Percentiles rank a stretch among this genome's conserved stretches.
These are phyloP conservation scores for Cymbopogon flexuosus DNA, from an alignment of 202 grass and related monocot species.

Conservation along the genomic window DNA sequence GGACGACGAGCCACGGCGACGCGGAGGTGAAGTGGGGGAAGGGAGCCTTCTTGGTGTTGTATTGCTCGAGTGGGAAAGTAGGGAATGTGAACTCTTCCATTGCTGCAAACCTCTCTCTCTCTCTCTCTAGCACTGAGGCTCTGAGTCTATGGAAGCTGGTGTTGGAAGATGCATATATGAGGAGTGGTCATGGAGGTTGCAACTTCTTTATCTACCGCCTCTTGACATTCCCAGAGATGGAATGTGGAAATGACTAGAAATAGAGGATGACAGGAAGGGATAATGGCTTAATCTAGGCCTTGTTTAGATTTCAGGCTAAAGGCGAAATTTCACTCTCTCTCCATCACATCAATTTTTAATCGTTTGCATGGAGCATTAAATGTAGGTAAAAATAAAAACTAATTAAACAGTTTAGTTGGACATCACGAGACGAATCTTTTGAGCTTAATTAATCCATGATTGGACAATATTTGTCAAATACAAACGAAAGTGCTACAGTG, in stretches of 20 bases:
- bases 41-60: slow-evolving; percentile 33
- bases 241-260: neutral
- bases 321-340: too few species aligned
- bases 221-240: slow-evolving; percentile 19
- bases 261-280: neutral
- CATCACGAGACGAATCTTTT: too few species aligned
- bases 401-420: too few species aligned
- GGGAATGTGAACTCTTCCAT: slow-evolving; percentile 94
- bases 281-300: neutral
- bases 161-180: neutral
- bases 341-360: too few species aligned
- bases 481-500: too few species aligned
- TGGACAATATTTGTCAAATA: too few species aligned
- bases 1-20: slow-evolving; percentile 54
- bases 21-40: slow-evolving; percentile 55
- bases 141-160: neutral
- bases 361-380: too few species aligned
- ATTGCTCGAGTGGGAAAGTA: slow-evolving; percentile 32
- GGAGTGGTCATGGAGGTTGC: slow-evolving; percentile 45
- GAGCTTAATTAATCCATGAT: too few species aligned
- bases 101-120: neutral
- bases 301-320: too few species aligned
- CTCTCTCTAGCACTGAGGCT: neutral
- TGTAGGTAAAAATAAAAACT: too few species aligned
- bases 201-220: slow-evolving; percentile 44